Base-by-base conservation (phyloP, 768 basidiomycete genomes). In the Trametes maxima region DNA sequence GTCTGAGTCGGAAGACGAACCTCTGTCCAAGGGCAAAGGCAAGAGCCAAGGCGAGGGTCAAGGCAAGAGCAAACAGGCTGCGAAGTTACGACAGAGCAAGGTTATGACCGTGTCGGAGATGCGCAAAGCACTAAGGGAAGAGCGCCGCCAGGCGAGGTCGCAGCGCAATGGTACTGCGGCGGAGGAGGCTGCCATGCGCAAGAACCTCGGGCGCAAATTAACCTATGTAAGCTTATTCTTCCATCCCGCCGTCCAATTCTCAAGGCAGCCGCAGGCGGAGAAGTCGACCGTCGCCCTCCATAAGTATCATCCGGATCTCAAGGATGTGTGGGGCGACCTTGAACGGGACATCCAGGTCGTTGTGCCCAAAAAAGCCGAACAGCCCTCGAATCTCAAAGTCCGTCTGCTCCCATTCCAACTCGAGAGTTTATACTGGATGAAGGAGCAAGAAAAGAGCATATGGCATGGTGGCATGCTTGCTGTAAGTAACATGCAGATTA, bases 371-470 rank as follows among this genome's bases (percentile, higher is more conserved):
- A 84, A 85, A 67, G 90, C 89, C 48, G 82, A 83, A 28, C 95
- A 95, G 59, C 95, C 97, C 2, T 77, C 76, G 2, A 87, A 86
- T n/a, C 77, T 98, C 61, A 96, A 94, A 72, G 82, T 92, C 51
- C 86, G 83, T 0, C 82, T 99, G 3, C 78, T 99, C 37, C 96
- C 95, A 0, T 99, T 98, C 83, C 97, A 99, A 73, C 85, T 84
- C 54, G 97, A 99, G 76, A 94, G 92, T 75, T 78, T 99, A 64
- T 88, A 80, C 69, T 99, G 97, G 97, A 96, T 99, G 94, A 84
- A 85, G 66, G 82, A 92, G 69, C 97, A 98, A 77, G 97, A 99
- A 73, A 78, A 87, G 55, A 83, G 90, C 7, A 75, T 85, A 2
- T 98, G 95, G 92, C 78, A 80, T 49, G 97, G 96, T 39, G 97